phyloP scores from a whole-genome alignment of 306 rosid genomes.

The Lupinus albus region DNA sequence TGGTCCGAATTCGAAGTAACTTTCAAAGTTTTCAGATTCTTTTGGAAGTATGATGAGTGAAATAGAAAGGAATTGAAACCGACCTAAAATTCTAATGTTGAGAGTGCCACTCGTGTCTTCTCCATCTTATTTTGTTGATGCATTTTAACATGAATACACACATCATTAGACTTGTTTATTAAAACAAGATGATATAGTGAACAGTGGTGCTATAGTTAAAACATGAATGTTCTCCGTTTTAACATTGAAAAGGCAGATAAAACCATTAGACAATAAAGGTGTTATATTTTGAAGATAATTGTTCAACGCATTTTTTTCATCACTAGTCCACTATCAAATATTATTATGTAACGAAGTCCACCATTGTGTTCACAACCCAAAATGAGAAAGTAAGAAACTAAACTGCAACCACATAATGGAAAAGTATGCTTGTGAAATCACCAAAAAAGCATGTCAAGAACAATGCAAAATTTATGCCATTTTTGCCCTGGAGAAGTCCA shows the following conservation, averaged over 20 bases:
- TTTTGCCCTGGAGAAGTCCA: conserved; percentile 88
- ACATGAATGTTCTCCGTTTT: no score
- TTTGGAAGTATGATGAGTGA: conserved; percentile 33
- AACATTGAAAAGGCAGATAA: neutral
- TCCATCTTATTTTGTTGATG: neutral
- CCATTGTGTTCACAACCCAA: conserved; percentile 11
- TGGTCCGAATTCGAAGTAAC: conserved; percentile 42
- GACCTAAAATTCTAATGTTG: conserved; percentile 1
- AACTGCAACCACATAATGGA: conserved; percentile 1
- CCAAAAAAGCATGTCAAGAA: neutral
- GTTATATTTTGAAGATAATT: no score
- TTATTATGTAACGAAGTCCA: neutral
- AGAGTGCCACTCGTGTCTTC: neutral
- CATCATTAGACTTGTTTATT: no score
- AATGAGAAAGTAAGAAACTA: neutral
- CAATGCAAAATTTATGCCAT: conserved; percentile 41
- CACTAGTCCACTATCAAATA: neutral
- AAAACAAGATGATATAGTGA: no score
- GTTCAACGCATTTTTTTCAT: neutral
- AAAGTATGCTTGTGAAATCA: neutral
- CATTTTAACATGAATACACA: no score
- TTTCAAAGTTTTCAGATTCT: conserved; percentile 46
- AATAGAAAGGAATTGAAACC: neutral
- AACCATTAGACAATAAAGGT: neutral
- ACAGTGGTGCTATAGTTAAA: no score